Evolutionary conservation across 139 green algal genomes (phyloP), one percentile per base, ranked within the genome.

Genomic region (Monoraphidium neglectum): DNA sequence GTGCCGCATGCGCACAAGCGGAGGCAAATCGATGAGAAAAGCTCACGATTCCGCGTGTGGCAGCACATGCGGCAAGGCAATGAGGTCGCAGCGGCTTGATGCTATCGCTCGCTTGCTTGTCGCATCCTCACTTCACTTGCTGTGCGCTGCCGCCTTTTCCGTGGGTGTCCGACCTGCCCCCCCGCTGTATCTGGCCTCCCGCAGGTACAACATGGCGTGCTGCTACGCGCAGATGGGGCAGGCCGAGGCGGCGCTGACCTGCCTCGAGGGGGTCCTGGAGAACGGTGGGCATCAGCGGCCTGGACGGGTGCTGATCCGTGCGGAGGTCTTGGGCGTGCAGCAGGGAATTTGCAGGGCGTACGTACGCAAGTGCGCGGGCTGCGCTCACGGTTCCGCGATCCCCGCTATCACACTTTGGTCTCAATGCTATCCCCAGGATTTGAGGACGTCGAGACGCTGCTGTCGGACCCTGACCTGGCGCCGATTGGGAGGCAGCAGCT

Each of bases 261-360:
- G 88, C 78, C 59, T 93, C 57, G 86, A 93, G 77, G 81, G 77
- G 6, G 84, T 89, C 0, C 59, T 92, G 47, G 87, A 90, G 21
- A 86, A 78, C 61, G 78, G 81, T 86, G 53, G 36, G 76, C 30
- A 2, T 66, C 12, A 30, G 66, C 23, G 24, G 10, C 26, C 37
- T 60, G n/a, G 6, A 74, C 10, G 32, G 67, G 24, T 46, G 21
- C 8, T 61, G n/a, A 38, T 6, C 18, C 16, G 21, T 38, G 32
- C 32, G 37, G 23, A 62, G 37, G 16, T 30, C 16, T 15, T 15
- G 51, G 18, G 18, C 18, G 18, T 35, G 59, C 18, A 67, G 24
- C 12, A 21, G 26, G 26, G 18, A 36, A 15, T 23, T 12, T 67
- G 59, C 28, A 67, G n/a, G 59, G 15, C 16, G 28, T 15, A 23